Conservation (phyloP, 1,284 basidiomycete genomes). For the Takashimella tepidaria region DNA sequence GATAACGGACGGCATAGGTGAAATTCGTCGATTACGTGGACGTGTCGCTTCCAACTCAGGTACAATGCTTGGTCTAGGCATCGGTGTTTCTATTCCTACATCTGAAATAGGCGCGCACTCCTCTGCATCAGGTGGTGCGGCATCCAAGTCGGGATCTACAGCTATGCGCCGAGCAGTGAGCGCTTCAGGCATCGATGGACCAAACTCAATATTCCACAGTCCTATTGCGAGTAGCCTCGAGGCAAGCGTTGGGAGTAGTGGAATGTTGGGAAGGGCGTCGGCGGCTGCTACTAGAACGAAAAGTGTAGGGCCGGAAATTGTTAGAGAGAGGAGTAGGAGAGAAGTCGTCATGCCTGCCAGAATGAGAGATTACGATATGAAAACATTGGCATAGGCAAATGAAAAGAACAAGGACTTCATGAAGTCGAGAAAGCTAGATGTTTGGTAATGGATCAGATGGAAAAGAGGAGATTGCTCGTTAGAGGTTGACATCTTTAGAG, state of each 20-base stretch:
- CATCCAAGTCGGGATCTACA: conserved; percentile 2
- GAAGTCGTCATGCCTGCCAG: conserved; percentile 30
- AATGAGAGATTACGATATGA: conserved; percentile 34
- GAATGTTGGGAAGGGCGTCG: conserved; percentile 1
- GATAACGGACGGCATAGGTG: conserved; percentile 7
- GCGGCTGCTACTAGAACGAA: conserved; percentile 14
- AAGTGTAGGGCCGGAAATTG: conserved; percentile 11
- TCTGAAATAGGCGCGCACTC: neutral
- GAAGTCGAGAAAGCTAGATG: too few relatives aligned
- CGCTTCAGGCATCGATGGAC: conserved; percentile 6
- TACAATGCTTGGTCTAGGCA: conserved; percentile 10
- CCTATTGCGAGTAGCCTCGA: too few relatives aligned
- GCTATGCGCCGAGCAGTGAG: conserved; percentile 14
- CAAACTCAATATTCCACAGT: too few relatives aligned
- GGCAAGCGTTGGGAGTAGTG: neutral
- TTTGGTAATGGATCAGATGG: too few relatives aligned
- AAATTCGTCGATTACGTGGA: conserved; percentile 2
- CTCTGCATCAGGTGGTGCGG: neutral
- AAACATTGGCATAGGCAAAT: conserved; percentile 3
- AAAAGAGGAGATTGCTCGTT: too few relatives aligned
- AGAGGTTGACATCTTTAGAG: too few relatives aligned
- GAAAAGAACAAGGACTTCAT: too few relatives aligned
- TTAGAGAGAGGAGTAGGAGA: conserved; percentile 25
- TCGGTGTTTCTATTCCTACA: conserved; percentile 1
- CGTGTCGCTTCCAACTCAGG: conserved; percentile 2